These are phyloP conservation scores for Elymus sibiricus DNA, from an alignment of 176 grass and related monocot species.

Conservation along the genomic window DNA sequence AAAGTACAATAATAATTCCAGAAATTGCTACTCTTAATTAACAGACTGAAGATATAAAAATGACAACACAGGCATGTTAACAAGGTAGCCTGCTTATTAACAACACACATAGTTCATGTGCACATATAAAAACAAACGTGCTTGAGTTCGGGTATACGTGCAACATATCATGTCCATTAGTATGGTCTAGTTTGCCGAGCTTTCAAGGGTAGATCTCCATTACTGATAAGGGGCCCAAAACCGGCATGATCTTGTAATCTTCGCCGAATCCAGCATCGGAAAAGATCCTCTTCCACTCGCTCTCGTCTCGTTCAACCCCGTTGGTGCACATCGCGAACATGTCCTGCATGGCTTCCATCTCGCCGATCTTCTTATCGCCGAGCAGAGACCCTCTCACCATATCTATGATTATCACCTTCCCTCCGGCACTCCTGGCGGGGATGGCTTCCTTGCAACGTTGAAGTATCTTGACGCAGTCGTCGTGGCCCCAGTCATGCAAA, in stretches of 20 bases:
- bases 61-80: too few relatives aligned
- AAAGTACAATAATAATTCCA: too few relatives aligned
- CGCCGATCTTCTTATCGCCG: background rate
- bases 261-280: constrained; percentile 37
- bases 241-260: constrained; percentile 39
- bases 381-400: constrained; percentile 6
- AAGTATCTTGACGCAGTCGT: constrained; percentile 30
- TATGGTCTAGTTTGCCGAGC: too few relatives aligned
- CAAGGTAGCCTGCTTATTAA: too few relatives aligned
- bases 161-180: background rate
- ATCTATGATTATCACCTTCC: constrained; percentile 27
- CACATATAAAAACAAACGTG: too few relatives aligned
- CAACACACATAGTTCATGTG: too few relatives aligned
- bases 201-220: constrained; percentile 25
- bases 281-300: constrained; percentile 37
- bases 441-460: constrained; percentile 27
- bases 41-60: too few relatives aligned
- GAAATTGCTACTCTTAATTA: too few relatives aligned
- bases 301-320: constrained; percentile 20
- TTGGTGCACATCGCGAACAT: constrained; percentile 11
- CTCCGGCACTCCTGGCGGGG: background rate
- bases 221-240: constrained; percentile 1
- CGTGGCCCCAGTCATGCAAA: background rate
- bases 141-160: background rate
- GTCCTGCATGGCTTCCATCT: constrained; percentile 23